phyloP scores from a whole-genome alignment of 2,329 filamentous ascomycete species.

The Botrytis porri region DNA sequence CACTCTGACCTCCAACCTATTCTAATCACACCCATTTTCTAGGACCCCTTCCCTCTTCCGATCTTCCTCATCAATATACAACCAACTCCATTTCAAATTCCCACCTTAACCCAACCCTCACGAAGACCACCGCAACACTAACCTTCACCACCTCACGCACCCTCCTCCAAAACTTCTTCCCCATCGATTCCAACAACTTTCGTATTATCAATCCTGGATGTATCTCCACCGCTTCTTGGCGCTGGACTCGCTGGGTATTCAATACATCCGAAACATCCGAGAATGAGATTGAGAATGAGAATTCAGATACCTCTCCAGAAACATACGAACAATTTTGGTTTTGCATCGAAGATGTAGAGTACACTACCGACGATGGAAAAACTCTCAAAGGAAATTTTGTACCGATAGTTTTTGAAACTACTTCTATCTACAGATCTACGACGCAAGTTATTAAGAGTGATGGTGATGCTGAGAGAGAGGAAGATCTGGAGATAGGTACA shows the following conservation, averaged over 20 bases:
- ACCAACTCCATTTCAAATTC: slow-evolving; percentile 26
- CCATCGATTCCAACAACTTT: slow-evolving; percentile 21
- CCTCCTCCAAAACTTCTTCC: slow-evolving; percentile 42
- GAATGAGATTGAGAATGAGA: too few species aligned
- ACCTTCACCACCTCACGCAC: slow-evolving; percentile 42
- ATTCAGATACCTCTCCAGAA: not conserved
- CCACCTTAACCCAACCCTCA: slow-evolving; percentile 33
- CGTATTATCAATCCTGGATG: slow-evolving; percentile 48
- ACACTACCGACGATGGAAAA: not conserved
- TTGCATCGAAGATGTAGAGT: not conserved
- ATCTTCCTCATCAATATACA: not conserved
- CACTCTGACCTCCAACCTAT: slow-evolving; percentile 23
- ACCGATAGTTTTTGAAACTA: not conserved
- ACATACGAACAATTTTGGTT: not conserved
- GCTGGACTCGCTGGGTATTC: not conserved
- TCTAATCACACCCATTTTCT: not conserved
- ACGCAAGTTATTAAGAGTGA: not conserved
- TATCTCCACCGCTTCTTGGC: slow-evolving; percentile 61
- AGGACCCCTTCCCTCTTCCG: too few species aligned
- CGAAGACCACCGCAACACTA: slow-evolving; percentile 29
- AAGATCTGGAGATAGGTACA: not conserved
- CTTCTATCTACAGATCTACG: not conserved
- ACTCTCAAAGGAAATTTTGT: not conserved
- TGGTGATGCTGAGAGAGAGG: not conserved
- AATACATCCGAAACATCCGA: not conserved